These are phyloP conservation scores for Pouteria glomerata DNA, from an alignment of 148 eudicot genomes.

Conservation along the genomic window DNA sequence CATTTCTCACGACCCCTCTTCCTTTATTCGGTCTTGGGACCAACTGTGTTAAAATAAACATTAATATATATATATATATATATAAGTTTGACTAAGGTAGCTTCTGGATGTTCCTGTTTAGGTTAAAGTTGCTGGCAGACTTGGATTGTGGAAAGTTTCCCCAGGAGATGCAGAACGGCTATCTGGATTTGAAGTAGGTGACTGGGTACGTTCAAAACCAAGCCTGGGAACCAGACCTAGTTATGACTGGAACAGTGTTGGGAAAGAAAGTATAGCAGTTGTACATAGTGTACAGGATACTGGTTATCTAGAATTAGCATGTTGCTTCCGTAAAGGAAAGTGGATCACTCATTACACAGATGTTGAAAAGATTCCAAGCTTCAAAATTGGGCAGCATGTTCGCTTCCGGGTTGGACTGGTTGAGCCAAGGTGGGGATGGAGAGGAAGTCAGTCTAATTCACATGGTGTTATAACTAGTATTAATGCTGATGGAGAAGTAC, in stretches of 20 bases:
- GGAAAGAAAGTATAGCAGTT: conserved; percentile 86
- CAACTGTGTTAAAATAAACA: too few relatives aligned
- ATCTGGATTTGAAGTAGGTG: conserved; percentile 96
- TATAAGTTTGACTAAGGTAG: not conserved
- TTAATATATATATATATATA: too few relatives aligned
- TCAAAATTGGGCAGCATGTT: conserved; percentile 86
- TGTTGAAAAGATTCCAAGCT: conserved; percentile 71
- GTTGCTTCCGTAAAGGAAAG: conserved; percentile 86
- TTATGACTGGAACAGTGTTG: conserved; percentile 88
- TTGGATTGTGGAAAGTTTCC: conserved; percentile 81
- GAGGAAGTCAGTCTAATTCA: conserved; percentile 64
- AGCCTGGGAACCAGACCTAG: conserved; percentile 81
- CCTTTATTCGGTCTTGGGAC: too few relatives aligned
- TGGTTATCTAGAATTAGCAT: conserved; percentile 83
- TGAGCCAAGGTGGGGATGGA: conserved; percentile 99
- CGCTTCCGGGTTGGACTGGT: conserved; percentile 57
- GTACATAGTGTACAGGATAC: conserved; percentile 91
- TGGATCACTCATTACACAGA: conserved; percentile 73
- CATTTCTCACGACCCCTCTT: not conserved
- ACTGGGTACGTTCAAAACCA: conserved; percentile 97
- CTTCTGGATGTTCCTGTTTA: conserved; percentile 27
- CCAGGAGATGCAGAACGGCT: conserved; percentile 96
- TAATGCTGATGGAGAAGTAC: conserved; percentile 89
- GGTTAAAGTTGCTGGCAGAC: conserved; percentile 88
- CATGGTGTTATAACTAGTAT: conserved; percentile 75